These are phyloP conservation scores for Epichloe typhina DNA, from an alignment of 2,329 filamentous ascomycete species.

Conservation along the genomic window DNA sequence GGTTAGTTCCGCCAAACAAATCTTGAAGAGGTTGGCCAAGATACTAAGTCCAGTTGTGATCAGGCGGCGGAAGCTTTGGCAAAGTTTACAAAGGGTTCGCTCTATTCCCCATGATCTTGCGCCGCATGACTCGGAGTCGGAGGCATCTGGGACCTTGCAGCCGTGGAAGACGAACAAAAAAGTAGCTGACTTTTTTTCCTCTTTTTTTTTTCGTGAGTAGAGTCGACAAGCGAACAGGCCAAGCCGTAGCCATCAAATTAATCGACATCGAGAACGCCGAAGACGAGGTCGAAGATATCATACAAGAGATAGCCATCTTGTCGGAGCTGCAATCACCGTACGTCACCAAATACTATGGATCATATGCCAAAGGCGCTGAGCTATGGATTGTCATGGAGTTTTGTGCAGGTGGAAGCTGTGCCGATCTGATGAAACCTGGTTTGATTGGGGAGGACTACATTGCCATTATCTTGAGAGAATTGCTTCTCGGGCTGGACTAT, in stretches of 20 bases:
- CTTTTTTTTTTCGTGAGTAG: constrained; percentile 27
- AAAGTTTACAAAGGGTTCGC: constrained; percentile 92
- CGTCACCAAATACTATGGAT: constrained; percentile 96
- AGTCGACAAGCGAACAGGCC: constrained; percentile 84
- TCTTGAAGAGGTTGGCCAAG: background rate
- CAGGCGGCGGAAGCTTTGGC: constrained; percentile 92
- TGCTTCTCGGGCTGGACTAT: constrained; percentile 84
- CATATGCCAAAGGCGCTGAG: constrained; percentile 89
- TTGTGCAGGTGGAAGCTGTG: constrained; percentile 91
- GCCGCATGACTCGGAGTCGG: background rate
- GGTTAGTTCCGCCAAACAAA: constrained; percentile 34
- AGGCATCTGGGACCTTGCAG: background rate
- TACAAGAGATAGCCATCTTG: constrained; percentile 94
- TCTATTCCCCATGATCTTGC: background rate
- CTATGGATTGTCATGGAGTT: constrained; percentile 99
- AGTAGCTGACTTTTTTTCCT: background rate
- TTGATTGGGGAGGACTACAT: constrained; percentile 90
- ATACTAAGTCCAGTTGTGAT: constrained; percentile 14
- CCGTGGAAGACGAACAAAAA: background rate
- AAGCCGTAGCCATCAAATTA: constrained; percentile 93
- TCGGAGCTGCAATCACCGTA: constrained; percentile 93
- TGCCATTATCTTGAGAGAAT: constrained; percentile 82
- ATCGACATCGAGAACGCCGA: constrained; percentile 99
- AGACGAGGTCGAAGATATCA: constrained; percentile 98
- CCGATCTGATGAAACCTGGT: constrained; percentile 89